These are phyloP conservation scores for Suillus subluteus DNA, from an alignment of 768 basidiomycete genomes.

Conservation along the genomic window DNA sequence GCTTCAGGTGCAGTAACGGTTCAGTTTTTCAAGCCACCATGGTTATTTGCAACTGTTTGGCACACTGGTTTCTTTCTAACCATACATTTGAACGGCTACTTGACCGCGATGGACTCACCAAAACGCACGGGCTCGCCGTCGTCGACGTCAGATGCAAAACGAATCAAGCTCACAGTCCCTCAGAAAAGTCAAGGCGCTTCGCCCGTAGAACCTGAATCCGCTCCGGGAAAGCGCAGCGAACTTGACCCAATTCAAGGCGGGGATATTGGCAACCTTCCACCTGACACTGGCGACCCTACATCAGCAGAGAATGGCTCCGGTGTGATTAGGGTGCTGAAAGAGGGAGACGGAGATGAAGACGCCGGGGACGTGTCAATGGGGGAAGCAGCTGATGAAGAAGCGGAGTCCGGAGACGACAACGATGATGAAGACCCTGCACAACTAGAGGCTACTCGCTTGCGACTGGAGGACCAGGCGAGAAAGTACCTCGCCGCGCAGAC, in stretches of 20 bases:
- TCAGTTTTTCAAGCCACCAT: not conserved
- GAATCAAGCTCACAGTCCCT: conserved; percentile 58
- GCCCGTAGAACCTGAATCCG: conserved; percentile 77
- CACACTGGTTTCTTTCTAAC: conserved; percentile 8
- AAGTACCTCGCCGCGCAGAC: conserved; percentile 97
- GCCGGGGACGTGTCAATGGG: conserved; percentile 81
- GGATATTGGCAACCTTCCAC: conserved; percentile 76
- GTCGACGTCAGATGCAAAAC: conserved; percentile 57
- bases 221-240: conserved; percentile 86
- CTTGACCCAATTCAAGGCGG: conserved; percentile 80
- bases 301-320: conserved; percentile 22
- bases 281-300: conserved; percentile 21
- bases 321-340: conserved; percentile 45
- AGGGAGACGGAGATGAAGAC: conserved; percentile 68
- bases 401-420: conserved; percentile 76
- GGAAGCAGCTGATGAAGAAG: conserved; percentile 76
- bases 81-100: conserved; percentile 22
- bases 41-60: not conserved
- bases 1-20: not conserved
- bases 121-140: conserved; percentile 66
- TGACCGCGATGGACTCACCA: conserved; percentile 58
- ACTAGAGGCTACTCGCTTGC: conserved; percentile 76
- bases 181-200: conserved; percentile 66
- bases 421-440: conserved; percentile 88
- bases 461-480: conserved; percentile 83